A percentile compares a stretch with the other conserved stretches of the same genome.
phyloP scores from a whole-genome alignment of 164 flowering plant genomes.

The Sedum album region DNA sequence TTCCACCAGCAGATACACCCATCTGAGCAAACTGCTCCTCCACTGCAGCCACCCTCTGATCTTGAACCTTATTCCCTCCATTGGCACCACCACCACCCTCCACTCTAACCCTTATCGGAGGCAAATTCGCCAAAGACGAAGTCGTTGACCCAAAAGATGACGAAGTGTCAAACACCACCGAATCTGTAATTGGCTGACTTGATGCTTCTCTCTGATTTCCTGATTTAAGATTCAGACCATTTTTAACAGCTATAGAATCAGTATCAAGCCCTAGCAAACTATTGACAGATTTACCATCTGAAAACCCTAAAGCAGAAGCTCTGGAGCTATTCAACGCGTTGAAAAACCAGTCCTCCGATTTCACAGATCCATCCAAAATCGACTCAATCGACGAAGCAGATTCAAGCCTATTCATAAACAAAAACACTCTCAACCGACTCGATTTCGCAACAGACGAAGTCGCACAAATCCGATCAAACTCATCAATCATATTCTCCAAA shows the following conservation, averaged over 20 bases:
- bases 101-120: constrained; percentile 57
- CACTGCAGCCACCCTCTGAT: neutral
- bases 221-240: constrained; percentile 9
- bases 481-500: constrained; percentile 92
- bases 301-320: constrained; percentile 21
- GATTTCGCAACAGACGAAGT: constrained; percentile 20
- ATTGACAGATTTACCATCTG: constrained; percentile 39
- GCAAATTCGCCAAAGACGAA: constrained; percentile 61
- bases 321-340: constrained; percentile 41
- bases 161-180: constrained; percentile 70
- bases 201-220: constrained; percentile 14
- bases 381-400: constrained; percentile 34
- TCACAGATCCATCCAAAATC: constrained; percentile 27
- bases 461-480: constrained; percentile 56
- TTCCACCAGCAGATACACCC: neutral
- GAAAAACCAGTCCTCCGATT: constrained; percentile 55
- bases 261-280: constrained; percentile 44
- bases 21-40: constrained; percentile 19
- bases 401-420: constrained; percentile 32
- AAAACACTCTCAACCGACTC: constrained; percentile 39
- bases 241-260: constrained; percentile 16
- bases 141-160: constrained; percentile 75
- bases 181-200: constrained; percentile 62
- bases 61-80: neutral
- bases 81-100: constrained; percentile 27